These are phyloP conservation scores for Diplogelasinospora grovesii DNA, from an alignment of 495 filamentous ascomycete species.

Conservation along the genomic window DNA sequence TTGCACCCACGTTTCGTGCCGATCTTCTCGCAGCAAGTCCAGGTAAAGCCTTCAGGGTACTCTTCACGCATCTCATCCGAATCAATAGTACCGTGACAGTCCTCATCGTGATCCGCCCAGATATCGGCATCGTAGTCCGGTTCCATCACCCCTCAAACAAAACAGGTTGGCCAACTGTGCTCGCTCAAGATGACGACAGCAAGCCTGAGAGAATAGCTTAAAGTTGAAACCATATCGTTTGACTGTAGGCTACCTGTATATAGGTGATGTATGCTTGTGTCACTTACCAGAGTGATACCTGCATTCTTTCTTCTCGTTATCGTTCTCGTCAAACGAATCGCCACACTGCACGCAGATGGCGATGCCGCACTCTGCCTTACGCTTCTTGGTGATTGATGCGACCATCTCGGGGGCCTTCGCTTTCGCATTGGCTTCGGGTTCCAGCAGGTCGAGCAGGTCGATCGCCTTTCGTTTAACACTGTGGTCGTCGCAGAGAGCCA, in stretches of 20 bases:
- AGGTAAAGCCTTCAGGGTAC: constrained; percentile 20
- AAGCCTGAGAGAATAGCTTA: too few relatives aligned
- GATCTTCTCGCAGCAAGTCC: constrained; percentile 15
- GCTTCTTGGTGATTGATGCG: not conserved
- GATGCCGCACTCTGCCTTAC: not conserved
- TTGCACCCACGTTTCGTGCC: not conserved
- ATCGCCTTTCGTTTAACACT: not conserved
- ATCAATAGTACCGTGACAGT: constrained; percentile 18
- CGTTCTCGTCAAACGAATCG: not conserved
- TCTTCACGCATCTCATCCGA: constrained; percentile 7
- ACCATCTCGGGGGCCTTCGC: too few relatives aligned
- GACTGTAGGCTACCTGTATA: too few relatives aligned
- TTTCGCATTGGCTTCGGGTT: not conserved
- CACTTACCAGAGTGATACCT: constrained; percentile 1
- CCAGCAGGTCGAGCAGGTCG: not conserved
- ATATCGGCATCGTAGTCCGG: constrained; percentile 18
- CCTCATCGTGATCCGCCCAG: constrained; percentile 23
- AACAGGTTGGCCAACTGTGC: too few relatives aligned
- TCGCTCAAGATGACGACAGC: too few relatives aligned
- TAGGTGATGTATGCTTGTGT: too few relatives aligned
- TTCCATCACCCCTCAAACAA: constrained; percentile 21
- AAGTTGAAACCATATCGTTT: too few relatives aligned
- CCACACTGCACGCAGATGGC: constrained; percentile 6
- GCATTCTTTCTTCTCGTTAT: not conserved
- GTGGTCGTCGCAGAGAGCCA: not conserved